These are phyloP conservation scores for Diaporthe destruens DNA, from an alignment of 2,329 filamentous ascomycete genomes.

Conservation along the genomic window DNA sequence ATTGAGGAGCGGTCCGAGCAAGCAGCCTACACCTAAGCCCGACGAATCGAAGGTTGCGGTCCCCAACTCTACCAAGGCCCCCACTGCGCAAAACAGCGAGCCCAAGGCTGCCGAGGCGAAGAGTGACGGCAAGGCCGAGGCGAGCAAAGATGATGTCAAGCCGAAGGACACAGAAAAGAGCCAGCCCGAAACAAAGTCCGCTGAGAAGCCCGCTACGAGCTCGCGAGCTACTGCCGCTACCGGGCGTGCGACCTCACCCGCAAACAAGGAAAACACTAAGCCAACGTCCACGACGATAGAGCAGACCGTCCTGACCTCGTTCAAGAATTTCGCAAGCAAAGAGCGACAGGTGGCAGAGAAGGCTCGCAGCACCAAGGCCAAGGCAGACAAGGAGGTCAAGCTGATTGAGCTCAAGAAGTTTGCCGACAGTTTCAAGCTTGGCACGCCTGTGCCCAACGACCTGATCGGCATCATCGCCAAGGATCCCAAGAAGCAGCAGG, in stretches of 20 bases:
- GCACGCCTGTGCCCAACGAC: constrained; percentile 91
- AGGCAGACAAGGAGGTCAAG: constrained; percentile 89
- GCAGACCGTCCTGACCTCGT: constrained; percentile 71
- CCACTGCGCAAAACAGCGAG: constrained; percentile 47
- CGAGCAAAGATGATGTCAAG: constrained; percentile 50
- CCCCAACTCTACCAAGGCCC: constrained; percentile 44
- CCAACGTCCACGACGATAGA: constrained; percentile 73
- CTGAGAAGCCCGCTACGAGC: constrained; percentile 41
- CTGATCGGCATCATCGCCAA: constrained; percentile 96
- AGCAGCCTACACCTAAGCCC: constrained; percentile 53
- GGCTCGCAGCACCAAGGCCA: constrained; percentile 68
- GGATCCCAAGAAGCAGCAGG: constrained; percentile 92
- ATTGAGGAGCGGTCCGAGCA: constrained; percentile 65
- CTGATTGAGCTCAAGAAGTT: constrained; percentile 96
- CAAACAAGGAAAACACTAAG: constrained; percentile 53
- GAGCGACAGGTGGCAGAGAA: constrained; percentile 70
- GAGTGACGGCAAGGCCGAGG: constrained; percentile 43
- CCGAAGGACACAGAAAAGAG: constrained; percentile 49
- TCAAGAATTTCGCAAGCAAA: constrained; percentile 73
- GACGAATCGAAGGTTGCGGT: constrained; percentile 52
- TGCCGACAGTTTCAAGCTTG: constrained; percentile 91
- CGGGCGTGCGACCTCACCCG: constrained; percentile 57
- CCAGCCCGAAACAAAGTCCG: constrained; percentile 43
- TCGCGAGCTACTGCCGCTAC: constrained; percentile 50
- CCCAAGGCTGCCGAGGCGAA: constrained; percentile 48